Evolutionary conservation across 148 eudicot species (phyloP), one percentile per base, ranked within the genome.

Genomic region (Rhododendron molle): DNA sequence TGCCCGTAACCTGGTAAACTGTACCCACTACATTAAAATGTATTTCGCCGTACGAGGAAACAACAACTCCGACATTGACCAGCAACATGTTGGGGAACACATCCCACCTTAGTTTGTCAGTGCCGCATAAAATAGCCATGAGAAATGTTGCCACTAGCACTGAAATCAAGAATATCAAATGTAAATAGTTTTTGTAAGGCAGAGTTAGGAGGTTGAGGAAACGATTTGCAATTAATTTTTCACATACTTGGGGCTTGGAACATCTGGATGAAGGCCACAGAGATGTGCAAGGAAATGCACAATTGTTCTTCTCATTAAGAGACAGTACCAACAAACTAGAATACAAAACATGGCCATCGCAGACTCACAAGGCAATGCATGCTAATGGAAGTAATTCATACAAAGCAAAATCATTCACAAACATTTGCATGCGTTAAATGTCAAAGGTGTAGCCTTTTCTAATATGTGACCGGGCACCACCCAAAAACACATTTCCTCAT

Each of bases 251-350:
- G 89, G 76, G 98, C 98, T 90, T 95, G 93, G 65, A 95, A 95
- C 98, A 95, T 95, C 91, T 95, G 98, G 81, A 95, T 93, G 93
- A 95, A 95, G 80, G 98, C 98, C 80, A 95, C 98, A 15, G 98
- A 93, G 38, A 93, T 95, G 83, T 91, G 92, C 92, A 95, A 91
- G 3, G 47, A 65, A 26, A 76, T 20, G 44, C 52, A 69, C 50
- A 67, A 67, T 43, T 43, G 69, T 79, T 32, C 34, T 79, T 81
- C 81, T 74, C 15, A 82, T 84, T 38, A 76, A 81, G 62, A 79
- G 46, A 89, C n/a, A 71, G 36, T 62, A 30, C 54, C 44, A 40
- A 26, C 28, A 62, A 50, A 54, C 46, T 36, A 20, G 32, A 28
- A 46, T 21, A 49, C 52, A 58, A 50, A 12, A 26, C 77, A 67